Base-by-base conservation (phyloP, 1,284 basidiomycete genomes). In the Austroboletus niveus region DNA sequence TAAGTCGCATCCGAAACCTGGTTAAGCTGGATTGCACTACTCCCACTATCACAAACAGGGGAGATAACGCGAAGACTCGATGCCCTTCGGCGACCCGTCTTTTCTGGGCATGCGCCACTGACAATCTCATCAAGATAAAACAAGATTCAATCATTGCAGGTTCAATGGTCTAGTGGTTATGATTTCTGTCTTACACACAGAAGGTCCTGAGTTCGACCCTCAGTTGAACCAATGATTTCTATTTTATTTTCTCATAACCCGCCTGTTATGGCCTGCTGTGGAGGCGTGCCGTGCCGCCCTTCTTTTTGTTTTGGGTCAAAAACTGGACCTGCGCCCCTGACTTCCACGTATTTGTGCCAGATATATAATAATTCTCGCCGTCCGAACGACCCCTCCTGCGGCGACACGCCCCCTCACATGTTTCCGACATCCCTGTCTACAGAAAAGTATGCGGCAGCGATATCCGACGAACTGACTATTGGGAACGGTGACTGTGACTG, bases 191-290 rank as follows among this genome's bases (percentile, higher is more conserved):
- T 79, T 77, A 79, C 77, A 74, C 78, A 76, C 78, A 79, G 78
- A 79, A 79, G 78, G 78, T 80, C 77, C 74, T 76, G 76, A 77
- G 78, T 80, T 80, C 78, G 78, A 80, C 71, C 78, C 78, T 77
- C 76, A 77, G 73, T 75, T 78, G 75, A 75, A 63, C 75, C 78
- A 80, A 42, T 47, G 58, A 53, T 58, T 57, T 60, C 52, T 46
- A 1, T 20, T 39, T 24, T 24, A 24, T 2, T 24, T 24, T 24
- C 22, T 24, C 17, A 17, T 17, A 24, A 3, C 22, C 22, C 22
- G 22, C 22, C 22, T 24, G 22, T 24, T 24, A 24, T 24, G 22
- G 22, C 22, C 5, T 24, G 3, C 22, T 24, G 22, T 24, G 22
- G 22, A 24, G 5, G 22, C 22, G 22, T 24, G 22, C 22, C 22